phyloP scores from a whole-genome alignment of 495 filamentous ascomycete species.

The Parathielavia appendiculata region DNA sequence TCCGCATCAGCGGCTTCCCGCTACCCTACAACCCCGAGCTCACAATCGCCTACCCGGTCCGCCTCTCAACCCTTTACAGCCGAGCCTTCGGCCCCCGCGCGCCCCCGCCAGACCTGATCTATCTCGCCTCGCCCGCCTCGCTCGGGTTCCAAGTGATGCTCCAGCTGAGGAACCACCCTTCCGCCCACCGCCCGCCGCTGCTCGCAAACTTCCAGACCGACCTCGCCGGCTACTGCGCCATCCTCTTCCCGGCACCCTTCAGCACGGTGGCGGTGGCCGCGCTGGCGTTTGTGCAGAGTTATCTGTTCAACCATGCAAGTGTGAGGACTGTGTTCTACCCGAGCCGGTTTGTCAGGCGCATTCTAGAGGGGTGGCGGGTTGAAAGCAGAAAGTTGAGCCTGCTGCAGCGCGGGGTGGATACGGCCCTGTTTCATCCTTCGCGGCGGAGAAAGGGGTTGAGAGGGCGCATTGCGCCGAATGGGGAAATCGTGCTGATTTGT shows the following conservation, averaged over 20 bases:
- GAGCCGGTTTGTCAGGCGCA: neutral
- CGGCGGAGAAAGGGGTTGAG: neutral
- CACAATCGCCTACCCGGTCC: neutral
- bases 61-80: neutral
- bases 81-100: neutral
- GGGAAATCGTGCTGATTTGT: conserved; percentile 2
- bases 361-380: neutral
- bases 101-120: neutral
- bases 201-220: conserved; percentile 7
- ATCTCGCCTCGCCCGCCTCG: conserved; percentile 4
- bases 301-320: neutral
- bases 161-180: neutral
- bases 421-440: neutral
- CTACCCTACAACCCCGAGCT: conserved; percentile 6
- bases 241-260: conserved; percentile 2
- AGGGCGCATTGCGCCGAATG: neutral
- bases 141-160: conserved; percentile 3
- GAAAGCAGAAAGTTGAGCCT: neutral
- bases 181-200: neutral
- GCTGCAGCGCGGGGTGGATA: conserved; percentile 1
- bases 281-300: neutral
- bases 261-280: neutral
- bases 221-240: conserved; percentile 6
- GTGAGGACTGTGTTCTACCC: conserved; percentile 4
- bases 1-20: neutral